These are phyloP conservation scores for Bullera alba DNA, from an alignment of 768 basidiomycete species.

Conservation along the genomic window DNA sequence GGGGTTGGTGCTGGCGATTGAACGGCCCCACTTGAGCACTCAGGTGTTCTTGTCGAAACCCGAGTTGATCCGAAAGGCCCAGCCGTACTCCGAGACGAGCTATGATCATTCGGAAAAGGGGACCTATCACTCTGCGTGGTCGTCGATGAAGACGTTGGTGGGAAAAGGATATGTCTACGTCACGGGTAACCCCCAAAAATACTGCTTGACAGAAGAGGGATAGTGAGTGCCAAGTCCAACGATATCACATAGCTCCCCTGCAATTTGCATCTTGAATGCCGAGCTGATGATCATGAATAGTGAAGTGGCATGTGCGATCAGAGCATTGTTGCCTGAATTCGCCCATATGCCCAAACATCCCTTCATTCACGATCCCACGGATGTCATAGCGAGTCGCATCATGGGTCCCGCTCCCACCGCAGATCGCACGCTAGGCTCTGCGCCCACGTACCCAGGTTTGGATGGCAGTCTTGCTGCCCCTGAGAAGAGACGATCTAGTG, in stretches of 20 bases:
- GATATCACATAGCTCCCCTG: not conserved
- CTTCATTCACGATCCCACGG: conserved; percentile 15
- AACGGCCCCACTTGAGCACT: conserved; percentile 26
- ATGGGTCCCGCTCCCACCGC: not conserved
- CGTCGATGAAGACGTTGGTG: conserved; percentile 33
- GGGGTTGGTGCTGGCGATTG: conserved; percentile 37
- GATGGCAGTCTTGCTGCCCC: not conserved
- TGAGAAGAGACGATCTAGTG: not conserved
- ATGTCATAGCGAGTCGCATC: not conserved
- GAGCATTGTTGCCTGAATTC: conserved; percentile 22
- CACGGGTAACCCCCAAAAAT: conserved; percentile 35
- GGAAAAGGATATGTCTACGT: conserved; percentile 38
- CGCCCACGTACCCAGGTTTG: too few relatives aligned
- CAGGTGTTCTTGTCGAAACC: conserved; percentile 33
- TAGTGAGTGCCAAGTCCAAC: conserved; percentile 43
- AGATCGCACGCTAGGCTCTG: not conserved
- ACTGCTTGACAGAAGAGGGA: conserved; percentile 40
- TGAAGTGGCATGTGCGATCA: conserved; percentile 27
- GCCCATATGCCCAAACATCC: conserved; percentile 17
- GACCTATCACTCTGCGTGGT: conserved; percentile 38
- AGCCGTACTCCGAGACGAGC: conserved; percentile 28
- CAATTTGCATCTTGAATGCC: not conserved
- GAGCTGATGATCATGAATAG: conserved; percentile 10
- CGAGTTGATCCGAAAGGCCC: conserved; percentile 29
- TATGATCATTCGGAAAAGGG: conserved; percentile 36